phyloP scores from a whole-genome alignment of 1,284 basidiomycete genomes.

The Wallemia mellicola region DNA sequence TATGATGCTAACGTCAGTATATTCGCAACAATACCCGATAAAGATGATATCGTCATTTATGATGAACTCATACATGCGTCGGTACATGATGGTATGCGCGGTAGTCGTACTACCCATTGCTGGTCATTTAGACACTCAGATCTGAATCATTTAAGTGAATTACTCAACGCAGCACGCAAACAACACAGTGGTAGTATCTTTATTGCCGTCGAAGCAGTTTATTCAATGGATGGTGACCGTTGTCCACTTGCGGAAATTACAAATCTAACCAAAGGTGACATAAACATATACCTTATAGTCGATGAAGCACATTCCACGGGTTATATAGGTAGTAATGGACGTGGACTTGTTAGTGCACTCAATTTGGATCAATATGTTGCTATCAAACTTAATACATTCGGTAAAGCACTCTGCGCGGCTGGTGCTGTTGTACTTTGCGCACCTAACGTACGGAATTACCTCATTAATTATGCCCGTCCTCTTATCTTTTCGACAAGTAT shows the following conservation, averaged over 20 bases:
- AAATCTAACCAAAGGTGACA: conserved; percentile 23
- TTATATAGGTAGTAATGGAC: conserved; percentile 4
- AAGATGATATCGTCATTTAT: conserved; percentile 44
- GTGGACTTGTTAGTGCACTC: conserved; percentile 21
- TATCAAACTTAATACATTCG: conserved; percentile 28
- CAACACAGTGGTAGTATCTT: conserved; percentile 13
- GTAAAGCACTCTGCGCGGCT: conserved; percentile 36
- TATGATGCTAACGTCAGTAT: conserved; percentile 81
- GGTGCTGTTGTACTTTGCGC: conserved; percentile 56
- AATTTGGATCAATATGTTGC: conserved; percentile 28
- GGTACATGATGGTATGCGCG: conserved; percentile 62
- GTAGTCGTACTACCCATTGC: conserved; percentile 25
- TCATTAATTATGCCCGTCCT: conserved; percentile 74
- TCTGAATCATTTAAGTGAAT: conserved; percentile 13
- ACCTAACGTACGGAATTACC: conserved; percentile 40
- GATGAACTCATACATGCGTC: conserved; percentile 78
- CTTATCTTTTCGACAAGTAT: conserved; percentile 68
- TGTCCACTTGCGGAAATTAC: conserved; percentile 40
- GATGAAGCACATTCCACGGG: conserved; percentile 80
- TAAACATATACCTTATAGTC: conserved; percentile 40
- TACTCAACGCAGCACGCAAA: conserved; percentile 6
- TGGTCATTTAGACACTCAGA: conserved; percentile 45
- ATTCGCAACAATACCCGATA: conserved; percentile 52
- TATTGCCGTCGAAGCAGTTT: conserved; percentile 62
- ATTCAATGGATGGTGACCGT: conserved; percentile 87